Percentiles rank a stretch among this genome's conserved stretches.
These are phyloP conservation scores for Balamuthia mandrillaris DNA, from an alignment of 208 protist genomes.

Conservation along the genomic window DNA sequence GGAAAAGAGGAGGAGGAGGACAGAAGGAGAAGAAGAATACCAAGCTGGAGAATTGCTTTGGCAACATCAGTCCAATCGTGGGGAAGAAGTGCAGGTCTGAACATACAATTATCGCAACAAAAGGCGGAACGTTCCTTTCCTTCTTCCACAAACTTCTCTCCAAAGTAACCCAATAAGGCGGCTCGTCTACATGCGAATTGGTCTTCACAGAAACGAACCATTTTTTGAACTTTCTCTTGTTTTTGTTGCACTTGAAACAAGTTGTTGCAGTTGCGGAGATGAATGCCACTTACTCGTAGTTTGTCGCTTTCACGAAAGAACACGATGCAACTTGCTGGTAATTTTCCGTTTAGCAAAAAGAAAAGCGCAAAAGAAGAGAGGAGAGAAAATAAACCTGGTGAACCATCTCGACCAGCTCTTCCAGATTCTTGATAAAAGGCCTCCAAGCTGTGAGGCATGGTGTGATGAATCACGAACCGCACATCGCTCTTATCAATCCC, in stretches of 20 bases:
- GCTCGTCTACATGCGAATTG: background rate
- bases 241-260: background rate
- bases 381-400: background rate
- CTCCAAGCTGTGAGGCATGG: constrained; percentile 89
- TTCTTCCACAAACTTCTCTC: background rate
- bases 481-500: constrained; percentile 94
- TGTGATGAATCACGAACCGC: constrained; percentile 92
- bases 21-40: background rate
- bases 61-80: background rate
- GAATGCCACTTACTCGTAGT: background rate
- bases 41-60: background rate
- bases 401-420: constrained; percentile 85
- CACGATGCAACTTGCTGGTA: background rate
- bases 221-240: background rate
- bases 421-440: constrained; percentile 95
- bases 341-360: background rate
- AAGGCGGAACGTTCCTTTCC: constrained; percentile 7
- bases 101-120: background rate
- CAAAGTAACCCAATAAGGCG: background rate
- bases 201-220: background rate
- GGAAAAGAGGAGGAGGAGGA: background rate
- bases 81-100: background rate
- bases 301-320: background rate
- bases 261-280: background rate
- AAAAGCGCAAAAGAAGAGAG: background rate